A percentile compares a stretch with the other conserved stretches of the same genome.
Conservation (phyloP, 2,329 filamentous ascomycete genomes). For the Epichloe brachyelytri region DNA sequence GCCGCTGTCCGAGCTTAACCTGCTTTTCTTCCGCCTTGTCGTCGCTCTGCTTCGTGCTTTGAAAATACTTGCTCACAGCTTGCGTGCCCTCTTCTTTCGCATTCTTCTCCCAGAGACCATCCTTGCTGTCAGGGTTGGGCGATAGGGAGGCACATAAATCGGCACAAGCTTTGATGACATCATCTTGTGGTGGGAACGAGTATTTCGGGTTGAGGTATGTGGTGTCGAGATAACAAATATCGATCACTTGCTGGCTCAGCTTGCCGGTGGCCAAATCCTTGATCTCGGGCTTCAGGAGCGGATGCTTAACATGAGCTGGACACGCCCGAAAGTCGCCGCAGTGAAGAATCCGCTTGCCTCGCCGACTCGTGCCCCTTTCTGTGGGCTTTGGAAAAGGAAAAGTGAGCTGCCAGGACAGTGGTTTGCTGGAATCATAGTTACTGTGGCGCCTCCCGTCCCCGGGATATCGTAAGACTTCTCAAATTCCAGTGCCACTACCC, state of each 20-base stretch:
- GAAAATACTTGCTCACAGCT: conserved; percentile 41
- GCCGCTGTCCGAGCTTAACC: conserved; percentile 33
- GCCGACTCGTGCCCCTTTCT: conserved; percentile 44
- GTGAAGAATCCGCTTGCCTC: conserved; percentile 70
- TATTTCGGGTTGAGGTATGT: conserved; percentile 95
- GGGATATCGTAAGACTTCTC: conserved; percentile 69
- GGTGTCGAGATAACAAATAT: conserved; percentile 93
- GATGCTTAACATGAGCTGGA: conserved; percentile 69
- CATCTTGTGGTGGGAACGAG: conserved; percentile 77
- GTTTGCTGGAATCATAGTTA: conserved; percentile 94
- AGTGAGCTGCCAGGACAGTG: conserved; percentile 92
- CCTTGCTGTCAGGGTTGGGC: conserved; percentile 42
- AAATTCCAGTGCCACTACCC: conserved; percentile 75
- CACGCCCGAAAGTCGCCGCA: conserved; percentile 95
- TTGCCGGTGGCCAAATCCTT: conserved; percentile 59
- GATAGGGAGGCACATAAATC: conserved; percentile 73
- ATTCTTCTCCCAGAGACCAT: conserved; percentile 33
- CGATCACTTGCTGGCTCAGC: conserved; percentile 69
- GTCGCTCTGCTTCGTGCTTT: conserved; percentile 20
- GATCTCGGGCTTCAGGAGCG: conserved; percentile 63
- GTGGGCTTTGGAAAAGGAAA: conserved; percentile 73
- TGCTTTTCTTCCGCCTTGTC: conserved; percentile 15
- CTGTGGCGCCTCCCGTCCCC: conserved; percentile 58
- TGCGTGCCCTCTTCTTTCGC: conserved; percentile 28
- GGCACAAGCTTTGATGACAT: conserved; percentile 78